Conservation (phyloP, 1,284 basidiomycete genomes). For the Boletellus sp. region DNA sequence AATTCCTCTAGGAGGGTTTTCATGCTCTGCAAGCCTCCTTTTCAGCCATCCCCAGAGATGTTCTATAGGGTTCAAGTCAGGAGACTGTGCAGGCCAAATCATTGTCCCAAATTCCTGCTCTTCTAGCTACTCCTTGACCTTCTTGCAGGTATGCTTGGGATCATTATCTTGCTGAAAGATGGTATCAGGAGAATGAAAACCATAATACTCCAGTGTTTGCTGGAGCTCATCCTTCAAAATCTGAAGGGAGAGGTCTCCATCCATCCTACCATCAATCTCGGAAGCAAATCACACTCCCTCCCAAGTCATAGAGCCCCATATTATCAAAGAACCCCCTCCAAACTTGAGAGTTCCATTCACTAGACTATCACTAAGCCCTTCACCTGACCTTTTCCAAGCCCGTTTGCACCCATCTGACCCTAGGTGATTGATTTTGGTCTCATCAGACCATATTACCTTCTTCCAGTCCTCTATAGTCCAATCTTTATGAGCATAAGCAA, state of each 20-base stretch:
- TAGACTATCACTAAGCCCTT: too few species aligned
- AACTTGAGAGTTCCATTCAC: too few species aligned
- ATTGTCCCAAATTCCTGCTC: background rate
- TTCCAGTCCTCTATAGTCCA: background rate
- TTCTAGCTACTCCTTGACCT: background rate
- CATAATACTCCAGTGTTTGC: too few species aligned
- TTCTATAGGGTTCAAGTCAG: background rate
- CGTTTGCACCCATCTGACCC: too few species aligned
- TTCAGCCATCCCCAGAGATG: background rate
- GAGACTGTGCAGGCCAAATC: background rate
- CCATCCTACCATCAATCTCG: conserved; percentile 8
- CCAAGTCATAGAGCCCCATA: conserved; percentile 1
- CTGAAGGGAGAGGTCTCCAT: background rate
- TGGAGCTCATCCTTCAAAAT: too few species aligned
- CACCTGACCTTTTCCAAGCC: too few species aligned
- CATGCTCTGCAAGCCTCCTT: background rate
- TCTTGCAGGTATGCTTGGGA: too few species aligned
- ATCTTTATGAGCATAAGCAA: background rate
- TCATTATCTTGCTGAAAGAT: too few species aligned
- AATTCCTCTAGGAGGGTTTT: background rate
- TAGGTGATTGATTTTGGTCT: too few species aligned
- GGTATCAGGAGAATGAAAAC: too few species aligned
- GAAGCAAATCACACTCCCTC: conserved; percentile 1
- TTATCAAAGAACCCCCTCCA: too few species aligned
- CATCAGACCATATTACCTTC: background rate